Evolutionary conservation across 805 yeast genomes (phyloP), one percentile per base, ranked within the genome.

Genomic region (Kodamaea laetipori): DNA sequence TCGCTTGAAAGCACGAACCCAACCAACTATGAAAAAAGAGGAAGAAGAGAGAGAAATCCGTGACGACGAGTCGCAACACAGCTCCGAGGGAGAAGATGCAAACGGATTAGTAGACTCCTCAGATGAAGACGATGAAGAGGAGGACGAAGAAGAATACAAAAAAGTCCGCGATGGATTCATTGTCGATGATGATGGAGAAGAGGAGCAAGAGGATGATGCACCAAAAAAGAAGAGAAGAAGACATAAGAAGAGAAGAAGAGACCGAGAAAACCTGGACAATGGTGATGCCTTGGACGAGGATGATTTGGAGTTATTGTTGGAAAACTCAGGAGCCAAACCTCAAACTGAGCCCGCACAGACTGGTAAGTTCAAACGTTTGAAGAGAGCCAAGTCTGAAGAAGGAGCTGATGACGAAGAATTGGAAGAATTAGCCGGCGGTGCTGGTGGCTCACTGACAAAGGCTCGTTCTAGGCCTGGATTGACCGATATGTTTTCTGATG

Each of bases 91-190:
- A 11, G 70, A 60, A 31, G 67, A 66, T 37, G 65, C 65, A 26
- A 60, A 58, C 37, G 74, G 69, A 44, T 53, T 70, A 13, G 76
- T 76, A 48, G 94, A 60, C 33, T 66, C 86, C 53, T 86, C 95
- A 7, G 97, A 90, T 48, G 97, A 90, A 31, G 96, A 86, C 6
- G 95, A 87, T 27, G 90, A 84, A 36, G 96, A 88, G 23, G 70
- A 69, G 32, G 95, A 90, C 57, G 97, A 86, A 57, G 97, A 90
- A 52, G 97, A 90, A 57, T 81, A 86, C 37, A 77, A 84, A 51
- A 79, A 78, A 54, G 84, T 90, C 32, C 80, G 92, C 37, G 96
- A 90, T 49, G 97, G 97, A 0, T 90, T 92, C 64, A 90, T 92
- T 56, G 97, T 88, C 7, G 97, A 90, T 55, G 96, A 88, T 54